Conservation (phyloP, 2,329 filamentous ascomycete species). For the Mollisia scopiformis region DNA sequence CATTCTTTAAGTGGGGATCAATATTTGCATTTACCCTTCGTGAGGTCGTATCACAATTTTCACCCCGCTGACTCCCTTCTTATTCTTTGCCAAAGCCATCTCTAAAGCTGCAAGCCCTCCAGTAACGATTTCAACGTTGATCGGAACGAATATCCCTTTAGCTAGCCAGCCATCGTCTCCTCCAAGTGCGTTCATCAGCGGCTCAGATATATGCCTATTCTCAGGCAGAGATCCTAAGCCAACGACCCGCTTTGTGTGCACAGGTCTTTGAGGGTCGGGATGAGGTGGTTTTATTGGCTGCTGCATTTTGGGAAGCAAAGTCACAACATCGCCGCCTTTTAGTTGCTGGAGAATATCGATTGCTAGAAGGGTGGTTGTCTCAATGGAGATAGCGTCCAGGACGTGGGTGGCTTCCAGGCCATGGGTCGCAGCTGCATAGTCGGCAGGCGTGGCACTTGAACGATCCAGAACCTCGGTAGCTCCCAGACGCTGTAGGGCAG, state of each 20-base stretch:
- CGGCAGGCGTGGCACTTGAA: not conserved
- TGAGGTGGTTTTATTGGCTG: constrained; percentile 29
- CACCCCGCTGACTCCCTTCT: constrained; percentile 36
- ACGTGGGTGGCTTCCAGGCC: constrained; percentile 21
- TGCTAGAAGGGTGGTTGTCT: constrained; percentile 26
- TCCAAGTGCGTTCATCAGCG: not conserved
- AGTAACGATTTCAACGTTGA: not conserved
- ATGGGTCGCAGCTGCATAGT: constrained; percentile 32
- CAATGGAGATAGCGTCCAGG: constrained; percentile 35
- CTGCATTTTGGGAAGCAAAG: constrained; percentile 7
- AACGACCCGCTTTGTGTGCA: constrained; percentile 29
- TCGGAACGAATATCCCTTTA: not conserved
- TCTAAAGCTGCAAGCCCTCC: constrained; percentile 13
- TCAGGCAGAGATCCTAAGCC: constrained; percentile 27
- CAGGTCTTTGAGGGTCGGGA: constrained; percentile 15
- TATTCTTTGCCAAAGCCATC: constrained; percentile 25
- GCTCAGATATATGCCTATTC: not conserved
- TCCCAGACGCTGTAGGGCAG: constrained; percentile 35
- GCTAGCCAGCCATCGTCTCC: not conserved
- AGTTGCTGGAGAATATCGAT: constrained; percentile 28
- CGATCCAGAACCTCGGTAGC: constrained; percentile 35
- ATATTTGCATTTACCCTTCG: too few species aligned
- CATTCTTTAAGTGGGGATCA: too few species aligned
- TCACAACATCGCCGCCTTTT: constrained; percentile 15
- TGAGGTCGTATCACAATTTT: constrained; percentile 30